Evolutionary conservation across 2,329 filamentous ascomycete species (phyloP).

Genomic region (Fusarium torulosum): DNA sequence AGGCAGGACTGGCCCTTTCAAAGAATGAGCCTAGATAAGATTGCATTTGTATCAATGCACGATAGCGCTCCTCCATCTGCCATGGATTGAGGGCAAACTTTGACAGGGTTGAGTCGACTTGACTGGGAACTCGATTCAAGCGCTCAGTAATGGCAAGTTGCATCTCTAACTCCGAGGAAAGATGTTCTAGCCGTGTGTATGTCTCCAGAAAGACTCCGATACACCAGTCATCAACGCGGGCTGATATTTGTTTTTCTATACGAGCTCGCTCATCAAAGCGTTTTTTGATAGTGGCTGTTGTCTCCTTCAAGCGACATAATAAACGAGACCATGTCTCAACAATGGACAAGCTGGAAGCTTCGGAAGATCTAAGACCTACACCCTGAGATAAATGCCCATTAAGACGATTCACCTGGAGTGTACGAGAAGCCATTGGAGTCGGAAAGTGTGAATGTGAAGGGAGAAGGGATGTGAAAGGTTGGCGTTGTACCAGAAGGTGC

Average conservation of each 20-base stretch:
- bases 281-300: constrained; percentile 20
- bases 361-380: neutral
- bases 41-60: constrained; percentile 25
- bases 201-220: constrained; percentile 19
- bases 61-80: constrained; percentile 31
- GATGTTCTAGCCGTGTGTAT: constrained; percentile 12
- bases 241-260: constrained; percentile 25
- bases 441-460: neutral
- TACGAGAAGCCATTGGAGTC: constrained; percentile 9
- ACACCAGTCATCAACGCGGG: constrained; percentile 26
- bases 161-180: constrained; percentile 27
- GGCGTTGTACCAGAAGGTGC: neutral
- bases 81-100: constrained; percentile 17
- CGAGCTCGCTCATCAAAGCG: constrained; percentile 27
- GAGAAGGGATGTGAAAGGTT: neutral
- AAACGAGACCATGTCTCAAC: constrained; percentile 18
- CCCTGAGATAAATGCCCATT: constrained; percentile 13
- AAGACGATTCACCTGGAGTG: neutral
- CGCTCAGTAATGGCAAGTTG: constrained; percentile 23
- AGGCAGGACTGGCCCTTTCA: constrained; percentile 25
- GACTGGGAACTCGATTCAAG: constrained; percentile 3
- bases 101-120: constrained; percentile 10
- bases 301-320: constrained; percentile 9
- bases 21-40: constrained; percentile 26
- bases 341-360: constrained; percentile 17